Evolutionary conservation across 805 yeast species (phyloP), one percentile per base, ranked within the genome.

Genomic region (Candida krabiensis): DNA sequence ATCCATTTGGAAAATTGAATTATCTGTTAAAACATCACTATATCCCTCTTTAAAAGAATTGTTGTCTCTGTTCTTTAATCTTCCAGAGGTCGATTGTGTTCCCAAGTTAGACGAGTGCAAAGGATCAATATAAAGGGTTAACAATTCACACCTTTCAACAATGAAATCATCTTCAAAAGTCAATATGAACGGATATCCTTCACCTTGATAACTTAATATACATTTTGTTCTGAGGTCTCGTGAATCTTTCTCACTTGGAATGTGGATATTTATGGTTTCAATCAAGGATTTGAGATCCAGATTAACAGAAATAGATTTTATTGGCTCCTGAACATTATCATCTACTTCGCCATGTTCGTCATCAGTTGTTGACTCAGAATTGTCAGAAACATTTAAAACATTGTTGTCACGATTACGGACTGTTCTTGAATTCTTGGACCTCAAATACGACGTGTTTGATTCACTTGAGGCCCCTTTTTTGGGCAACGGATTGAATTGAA

Each of bases 121-220:
- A 1, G 49, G 50, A 19, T 58, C 61, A 19, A 50, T 23, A 29
- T 40, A 57, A 39, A 64, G 69, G 0, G 85, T 78, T 1, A 70
- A 58, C 34, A 82, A 66, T 44, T 77, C 81, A 43, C 84, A 81
- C 28, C 71, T 60, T 45, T 82, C 85, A 40, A 80, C 68, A 41
- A 73, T 61, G 1, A 61, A 54, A 35, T 77, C 82, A 47, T 77
- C 80, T 35, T 58, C 65, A 57, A 79, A 80, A 3, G 73, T 69
- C 15, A 82, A 43, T 0, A 73, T 65, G 48, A 83, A 77, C 0
- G 82, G 83, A 8, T 68, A 53, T 0, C 81, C 82, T 6, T 62
- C 53, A 0, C 77, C 75, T 30, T 66, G 58, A 49, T 73, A 75
- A 15, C 73, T 67, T 38, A 80, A 43, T 6, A 79, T 71, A 46